Base-by-base conservation (phyloP, 1,284 basidiomycete genomes). In the Apiotrichum laibachii region DNA sequence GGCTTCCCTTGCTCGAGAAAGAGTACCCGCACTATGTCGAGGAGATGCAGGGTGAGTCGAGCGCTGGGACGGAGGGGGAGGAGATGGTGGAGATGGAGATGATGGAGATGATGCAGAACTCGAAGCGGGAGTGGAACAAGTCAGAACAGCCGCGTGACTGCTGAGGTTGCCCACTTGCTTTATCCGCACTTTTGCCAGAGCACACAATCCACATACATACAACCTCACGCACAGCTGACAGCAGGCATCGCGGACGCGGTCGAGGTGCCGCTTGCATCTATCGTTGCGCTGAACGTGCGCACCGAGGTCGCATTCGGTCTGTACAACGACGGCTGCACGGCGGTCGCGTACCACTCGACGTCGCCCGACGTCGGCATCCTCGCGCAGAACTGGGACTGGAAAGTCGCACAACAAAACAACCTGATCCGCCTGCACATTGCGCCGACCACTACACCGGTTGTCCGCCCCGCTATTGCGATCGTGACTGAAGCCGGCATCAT, bases 341-440 rank as follows among this genome's bases (percentile, higher is more conserved):
- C 59, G 1, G 44, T 59, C 11, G 26, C 56, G 5, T 35, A 54
- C 21, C 59, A 61, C 48, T 3, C 26, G 4, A 31, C 26, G 26
- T 35, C 40, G 6, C 35, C 55, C 3, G 16, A 21, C 5, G 45
- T 42, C 2, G 62, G 33, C 12, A 33, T 63, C 43, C 56, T 63
- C 26, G 59, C 62, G 2, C 62, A 63, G 50, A 63, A 63, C 54
- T 63, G 62, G 62, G 62, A 63, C 62, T 63, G 62, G 62, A 53
- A 54, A 33, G 22, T 22, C 13, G 53, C 33, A 1, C 62, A 63
- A 51, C 43, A 16, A 16, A 21, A 48, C 13, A 63, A 63, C 54
- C 50, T 63, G 33, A 51, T 63, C n/a, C 44, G 19, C 22, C 42
- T 63, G n/a, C 18, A 18, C 16, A 22, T 19, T 9, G 26, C 26